Evolutionary conservation across 2,329 filamentous ascomycete genomes (phyloP), one percentile per base, ranked within the genome.

Genomic region (Hypocrella siamensis): DNA sequence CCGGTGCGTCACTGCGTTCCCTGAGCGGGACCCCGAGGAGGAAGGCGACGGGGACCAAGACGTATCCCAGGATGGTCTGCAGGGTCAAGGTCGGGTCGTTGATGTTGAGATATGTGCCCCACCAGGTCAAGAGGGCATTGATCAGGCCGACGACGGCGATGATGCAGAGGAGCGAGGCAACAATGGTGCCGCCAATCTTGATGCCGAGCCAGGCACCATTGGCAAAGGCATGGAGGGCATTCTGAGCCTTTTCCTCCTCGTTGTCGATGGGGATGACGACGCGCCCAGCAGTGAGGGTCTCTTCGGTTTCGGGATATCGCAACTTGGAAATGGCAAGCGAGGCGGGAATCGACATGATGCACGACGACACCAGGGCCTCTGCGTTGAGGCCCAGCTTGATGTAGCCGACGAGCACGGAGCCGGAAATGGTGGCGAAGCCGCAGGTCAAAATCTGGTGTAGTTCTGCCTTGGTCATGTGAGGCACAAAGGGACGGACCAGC

Each of bases 281-380:
- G 14, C 75, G 72, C 35, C 84, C 83, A 4, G 81, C 78, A 0
- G 85, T 93, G 22, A 93, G 63, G 0, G 83, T 81, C 54, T 88
- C 80, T 53, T 93, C 83, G 3, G 74, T 78, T 58, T 93, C 86
- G 3, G 86, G 86, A 52, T 79, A 93, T 35, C 86, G 79, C 45
- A 93, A 67, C 60, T 93, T 93, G 40, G 80, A 88, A 38, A 90
- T 76, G 31, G 85, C 85, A 11, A 94, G 67, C 4, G 84, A 92
- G 1, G 85, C 85, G 0, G 86, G 86, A 40, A 93, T 93, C 45
- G 79, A 86, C 86, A 94, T 94, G 52, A 93, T 85, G 50, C 85
- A 93, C 6, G 81, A 86, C 3, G 83, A 93, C 18, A 93, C 79
- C 29, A 94, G 65, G 3, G 82, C 85, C 52, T 92, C 79, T 1